Conservation (phyloP, 2,329 filamentous ascomycete genomes). For the Aspergillus hortae region DNA sequence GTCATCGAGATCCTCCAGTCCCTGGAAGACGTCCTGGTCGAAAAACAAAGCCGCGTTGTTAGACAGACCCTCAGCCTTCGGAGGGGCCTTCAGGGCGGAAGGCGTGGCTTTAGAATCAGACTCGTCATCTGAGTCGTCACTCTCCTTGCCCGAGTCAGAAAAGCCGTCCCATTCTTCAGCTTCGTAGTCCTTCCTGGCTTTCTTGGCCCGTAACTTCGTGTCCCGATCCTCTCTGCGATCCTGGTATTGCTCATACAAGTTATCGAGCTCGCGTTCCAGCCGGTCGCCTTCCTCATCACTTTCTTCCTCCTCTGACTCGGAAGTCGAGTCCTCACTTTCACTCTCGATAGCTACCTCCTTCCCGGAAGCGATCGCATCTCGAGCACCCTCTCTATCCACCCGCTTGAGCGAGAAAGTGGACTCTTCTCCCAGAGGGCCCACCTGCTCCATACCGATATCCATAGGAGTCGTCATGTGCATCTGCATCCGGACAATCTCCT, state of each 20-base stretch:
- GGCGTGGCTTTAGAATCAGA: conserved; percentile 35
- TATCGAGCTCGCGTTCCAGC: conserved; percentile 80
- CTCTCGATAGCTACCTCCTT: conserved; percentile 67
- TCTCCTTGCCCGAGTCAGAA: conserved; percentile 61
- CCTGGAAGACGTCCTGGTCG: conserved; percentile 89
- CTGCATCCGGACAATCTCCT: conserved; percentile 93
- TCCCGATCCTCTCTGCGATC: conserved; percentile 75
- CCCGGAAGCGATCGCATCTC: conserved; percentile 67
- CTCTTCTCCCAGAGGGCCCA: conserved; percentile 72
- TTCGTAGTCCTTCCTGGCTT: conserved; percentile 72
- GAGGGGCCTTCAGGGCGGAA: conserved; percentile 30
- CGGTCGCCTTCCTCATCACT: conserved; percentile 76
- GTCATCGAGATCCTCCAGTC: conserved; percentile 65
- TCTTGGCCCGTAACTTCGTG: conserved; percentile 87
- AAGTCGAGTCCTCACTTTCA: conserved; percentile 58
- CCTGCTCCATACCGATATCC: conserved; percentile 90
- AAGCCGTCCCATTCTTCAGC: conserved; percentile 93
- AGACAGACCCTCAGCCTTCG: conserved; percentile 58
- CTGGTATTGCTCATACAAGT: conserved; percentile 81
- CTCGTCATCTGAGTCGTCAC: conserved; percentile 58
- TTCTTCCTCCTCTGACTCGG: conserved; percentile 56
- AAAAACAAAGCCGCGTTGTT: conserved; percentile 87
- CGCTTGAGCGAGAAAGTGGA: conserved; percentile 83
- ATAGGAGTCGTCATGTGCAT: conserved; percentile 94
- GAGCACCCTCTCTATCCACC: conserved; percentile 70